Conservation (phyloP, 352 stramenopile genomes). For the Phytophthora foliorum region DNA sequence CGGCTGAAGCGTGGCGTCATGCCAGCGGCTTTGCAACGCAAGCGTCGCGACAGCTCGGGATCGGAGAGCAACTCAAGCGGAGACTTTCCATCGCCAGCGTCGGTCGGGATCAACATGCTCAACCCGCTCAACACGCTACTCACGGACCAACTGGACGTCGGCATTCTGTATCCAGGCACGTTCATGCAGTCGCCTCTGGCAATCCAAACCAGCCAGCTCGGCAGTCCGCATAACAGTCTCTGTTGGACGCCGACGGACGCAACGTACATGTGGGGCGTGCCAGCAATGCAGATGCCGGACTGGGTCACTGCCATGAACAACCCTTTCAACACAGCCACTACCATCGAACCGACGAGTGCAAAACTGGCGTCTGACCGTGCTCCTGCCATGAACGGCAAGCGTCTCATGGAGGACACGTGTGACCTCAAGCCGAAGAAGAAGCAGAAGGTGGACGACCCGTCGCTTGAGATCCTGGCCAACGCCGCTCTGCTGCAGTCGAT, state of each 20-base stretch:
- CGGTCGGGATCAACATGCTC: constrained; percentile 9
- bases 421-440: constrained; percentile 27
- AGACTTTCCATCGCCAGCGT: constrained; percentile 7
- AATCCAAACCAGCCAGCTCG: constrained; percentile 33
- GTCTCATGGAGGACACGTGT: constrained; percentile 37
- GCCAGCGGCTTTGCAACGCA: constrained; percentile 28
- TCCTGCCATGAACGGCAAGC: constrained; percentile 42
- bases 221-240: constrained; percentile 22
- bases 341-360: constrained; percentile 60
- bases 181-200: constrained; percentile 44
- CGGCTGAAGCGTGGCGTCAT: constrained; percentile 64
- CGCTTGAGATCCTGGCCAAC: constrained; percentile 78
- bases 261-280: constrained; percentile 32
- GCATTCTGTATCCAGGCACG: constrained; percentile 25
- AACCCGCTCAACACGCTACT: constrained; percentile 29
- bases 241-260: constrained; percentile 48
- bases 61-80: constrained; percentile 7
- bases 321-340: constrained; percentile 35
- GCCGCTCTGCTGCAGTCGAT: constrained; percentile 78
- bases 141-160: constrained; percentile 34
- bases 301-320: constrained; percentile 24
- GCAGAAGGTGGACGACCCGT: constrained; percentile 47
- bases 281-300: constrained; percentile 27
- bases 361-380: constrained; percentile 54
- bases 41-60: constrained; percentile 16